Evolutionary conservation across 2,329 filamentous ascomycete genomes (phyloP), one percentile per base, ranked within the genome.

Genomic region (Aspergillus thermomutatus): DNA sequence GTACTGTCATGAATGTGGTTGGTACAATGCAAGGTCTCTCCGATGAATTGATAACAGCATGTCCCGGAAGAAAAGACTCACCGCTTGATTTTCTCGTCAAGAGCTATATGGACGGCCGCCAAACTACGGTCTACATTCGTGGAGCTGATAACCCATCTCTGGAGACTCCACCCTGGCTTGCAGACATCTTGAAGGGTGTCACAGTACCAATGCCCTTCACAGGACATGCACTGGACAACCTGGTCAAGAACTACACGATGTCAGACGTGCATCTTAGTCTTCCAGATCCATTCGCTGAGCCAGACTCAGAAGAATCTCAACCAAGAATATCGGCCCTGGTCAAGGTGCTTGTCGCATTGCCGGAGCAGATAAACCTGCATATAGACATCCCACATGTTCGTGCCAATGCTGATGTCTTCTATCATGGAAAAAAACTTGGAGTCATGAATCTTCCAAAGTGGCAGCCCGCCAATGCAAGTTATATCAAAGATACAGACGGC

Each of bases 211-310:
- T 97, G 6, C 89, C 91, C 5, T 89, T 97, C 60, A 90, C 91
- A 0, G 91, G 91, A 4, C 85, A 87, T 57, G 87, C 87, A 0
- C 87, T 97, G 66, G 91, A 92, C 62, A 87, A 89, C 62, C 77
- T 96, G 17, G 89, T 99, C 69, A 88, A 87, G 64, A 93, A 94
- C 64, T 97, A 97, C 70, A 89, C 91, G 23, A 78, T 97, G 62
- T 85, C 87, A 1, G 84, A 97, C 69, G 91, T 95, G 43, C 86
- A 95, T 66, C 96, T 99, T 72, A 85, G 84, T 50, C 78, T 99
- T 48, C 94, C 94, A 0, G 86, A 92, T 66, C 89, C 90, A 0
- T 84, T 88, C 66, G 90, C 91, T 2, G 86, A 92, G 19, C 90
- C 90, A 0, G 84, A 83, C 56, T 85, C 87, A 10, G 89, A 91